phyloP scores from a whole-genome alignment of 331 rosid genomes.

The Saraca asoca region DNA sequence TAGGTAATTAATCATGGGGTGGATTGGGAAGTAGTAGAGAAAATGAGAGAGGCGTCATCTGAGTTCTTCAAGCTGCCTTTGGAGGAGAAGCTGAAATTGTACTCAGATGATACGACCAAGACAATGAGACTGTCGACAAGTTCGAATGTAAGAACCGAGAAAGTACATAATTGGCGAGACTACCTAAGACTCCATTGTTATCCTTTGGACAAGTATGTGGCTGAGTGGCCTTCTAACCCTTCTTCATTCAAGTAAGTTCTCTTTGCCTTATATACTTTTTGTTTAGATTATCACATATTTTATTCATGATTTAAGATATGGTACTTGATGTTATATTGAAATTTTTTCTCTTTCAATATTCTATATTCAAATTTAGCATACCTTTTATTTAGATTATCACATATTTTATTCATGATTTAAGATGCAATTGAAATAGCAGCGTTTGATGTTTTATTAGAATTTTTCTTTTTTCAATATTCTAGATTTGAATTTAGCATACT shows the following conservation, averaged over 20 bases:
- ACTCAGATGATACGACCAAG: constrained; percentile 84
- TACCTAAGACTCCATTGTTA: constrained; percentile 88
- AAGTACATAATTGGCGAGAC: constrained; percentile 88
- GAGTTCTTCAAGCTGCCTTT: constrained; percentile 65
- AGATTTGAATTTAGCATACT: no score
- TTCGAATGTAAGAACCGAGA: constrained; percentile 70
- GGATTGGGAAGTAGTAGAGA: constrained; percentile 45
- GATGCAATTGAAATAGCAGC: no score
- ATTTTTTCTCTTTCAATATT: no score
- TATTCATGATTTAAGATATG: no score
- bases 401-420: no score
- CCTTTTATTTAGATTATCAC: no score
- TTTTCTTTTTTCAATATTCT: no score
- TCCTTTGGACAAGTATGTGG: constrained; percentile 64
- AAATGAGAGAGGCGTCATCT: constrained; percentile 49
- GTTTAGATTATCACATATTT: no score
- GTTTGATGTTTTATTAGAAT: no score
- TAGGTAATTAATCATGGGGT: constrained; percentile 82
- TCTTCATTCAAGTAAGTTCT: constrained; percentile 66
- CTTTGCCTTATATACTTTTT: background rate
- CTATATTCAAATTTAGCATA: no score
- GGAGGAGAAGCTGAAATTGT: constrained; percentile 87
- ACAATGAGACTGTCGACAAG: constrained; percentile 78
- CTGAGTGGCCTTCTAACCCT: constrained; percentile 87
- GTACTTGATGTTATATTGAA: no score